Evolutionary conservation across 345 rosid genomes (phyloP), one percentile per base, ranked within the genome.

Genomic region (Bretschneidera sinensis): DNA sequence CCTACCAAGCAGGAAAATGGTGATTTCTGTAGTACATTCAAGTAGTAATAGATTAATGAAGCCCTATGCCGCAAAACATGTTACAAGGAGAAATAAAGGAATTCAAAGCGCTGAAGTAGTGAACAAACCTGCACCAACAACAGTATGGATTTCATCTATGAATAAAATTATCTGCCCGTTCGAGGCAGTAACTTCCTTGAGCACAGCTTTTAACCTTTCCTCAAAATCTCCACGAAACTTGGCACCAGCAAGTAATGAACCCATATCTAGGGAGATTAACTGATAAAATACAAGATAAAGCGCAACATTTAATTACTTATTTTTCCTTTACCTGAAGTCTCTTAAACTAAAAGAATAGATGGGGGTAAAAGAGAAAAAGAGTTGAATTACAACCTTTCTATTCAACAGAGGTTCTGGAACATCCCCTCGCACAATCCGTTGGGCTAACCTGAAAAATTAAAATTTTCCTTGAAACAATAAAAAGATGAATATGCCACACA

Each of bases 71-170:
- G 1, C 16, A 39, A 14, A 13, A 39, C 15, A 39, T 39, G 10
- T 39, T 1, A 39, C 16, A 39, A 7, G 16, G 16, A 39, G 9
- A 39, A n/a, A 39, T 8, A 28, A 28, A 28, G 33, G 33, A 8
- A 3, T 2, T 8, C 3, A 28, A 3, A 28, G 3, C 5, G 33
- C 33, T 28, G 33, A 39, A 28, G 33, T 5, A 39, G 45, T 14
- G 45, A 7, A 63, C 31, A 28, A 13, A 89, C 97, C 99, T 77
- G 97, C 96, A 35, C 97, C 95, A 25, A 90, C 86, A 65, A 94
- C 92, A 21, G 92, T 90, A 68, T 79, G 99, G 51, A 94, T 88
- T 79, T 94, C 99, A 64, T 94, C 96, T 67, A 94, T 85, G 72
- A 90, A 83, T 63, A 94, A 77, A 56, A 90, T 85, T 48, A 79